Evolutionary conservation across 2,329 filamentous ascomycete species (phyloP), one percentile per base, ranked within the genome.

Genomic region (Fusarium coffeatum): DNA sequence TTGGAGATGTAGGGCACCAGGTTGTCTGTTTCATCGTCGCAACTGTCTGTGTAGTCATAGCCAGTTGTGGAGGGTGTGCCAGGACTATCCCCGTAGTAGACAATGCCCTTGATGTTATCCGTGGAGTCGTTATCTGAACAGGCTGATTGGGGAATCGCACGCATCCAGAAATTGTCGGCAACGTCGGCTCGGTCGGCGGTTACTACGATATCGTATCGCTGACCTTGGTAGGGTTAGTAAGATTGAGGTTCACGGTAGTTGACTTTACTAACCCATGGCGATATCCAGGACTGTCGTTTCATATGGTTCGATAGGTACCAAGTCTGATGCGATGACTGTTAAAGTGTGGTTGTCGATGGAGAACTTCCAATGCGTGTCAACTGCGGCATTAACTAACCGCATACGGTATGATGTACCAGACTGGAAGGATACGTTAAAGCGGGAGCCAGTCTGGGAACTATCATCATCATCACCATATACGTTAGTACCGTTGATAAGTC

Each of bases 291-390:
- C 55, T 0, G 81, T 80, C 1, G 87, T 84, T 1, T 78, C 77
- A 64, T 85, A 90, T 0, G 88, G 88, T 25, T 80, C 72, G 25
- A 91, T 82, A 4, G 88, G 86, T 0, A 90, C 86, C 6, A 90
- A 78, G 63, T 90, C 89, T n/a, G 78, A 80, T 1, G 84, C 81
- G 41, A 91, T 88, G 37, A 91, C 87, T 0, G 81, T 85, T 69
- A 91, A 75, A 1, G 74, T 83, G 75, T 91, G 89, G 53, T 85
- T 83, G 74, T 88, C 86, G 61, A 88, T 86, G 34, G 79, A 81
- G 69, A 88, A 87, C 64, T 82, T 81, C 75, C 82, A 76, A 66
- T 80, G 78, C 1, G 78, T 80, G 40, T 84, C 83, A 20, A 82
- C 74, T 30, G 82, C 82, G 3, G 76, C 79, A 71, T 87, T 87